Percentiles rank a stretch among this genome's conserved stretches.
phyloP scores from a whole-genome alignment of 306 rosid genomes.

The Abrus precatorius region DNA sequence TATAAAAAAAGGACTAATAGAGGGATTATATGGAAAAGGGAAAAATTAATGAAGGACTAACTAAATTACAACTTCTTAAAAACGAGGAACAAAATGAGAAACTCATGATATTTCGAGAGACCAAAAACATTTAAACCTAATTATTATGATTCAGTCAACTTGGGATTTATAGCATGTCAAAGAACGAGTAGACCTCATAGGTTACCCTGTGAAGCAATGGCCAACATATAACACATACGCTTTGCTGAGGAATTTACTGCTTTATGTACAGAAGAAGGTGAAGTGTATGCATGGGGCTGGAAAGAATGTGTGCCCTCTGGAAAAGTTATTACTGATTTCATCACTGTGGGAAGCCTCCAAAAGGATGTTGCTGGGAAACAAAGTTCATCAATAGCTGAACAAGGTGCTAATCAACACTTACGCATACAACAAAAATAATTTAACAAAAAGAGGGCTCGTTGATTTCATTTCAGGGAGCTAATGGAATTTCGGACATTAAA shows the following conservation, averaged over 20 bases:
- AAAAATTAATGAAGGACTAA: neutral
- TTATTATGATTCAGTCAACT: neutral
- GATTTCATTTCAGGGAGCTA: conserved; percentile 48
- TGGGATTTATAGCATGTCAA: neutral
- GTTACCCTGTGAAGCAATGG: conserved; percentile 2
- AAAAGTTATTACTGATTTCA: conserved; percentile 66
- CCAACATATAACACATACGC: neutral
- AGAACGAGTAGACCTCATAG: neutral
- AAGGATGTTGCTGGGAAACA: conserved; percentile 65
- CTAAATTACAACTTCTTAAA: neutral
- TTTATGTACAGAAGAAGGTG: conserved; percentile 68
- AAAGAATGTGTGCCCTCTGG: conserved; percentile 91
- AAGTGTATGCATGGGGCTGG: conserved; percentile 94
- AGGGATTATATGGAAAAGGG: neutral
- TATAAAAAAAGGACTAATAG: neutral
- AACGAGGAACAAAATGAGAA: neutral
- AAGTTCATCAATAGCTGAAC: conserved; percentile 61
- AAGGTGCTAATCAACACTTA: conserved; percentile 58
- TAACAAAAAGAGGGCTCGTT: conserved; percentile 41
- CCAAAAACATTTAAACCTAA: neutral
- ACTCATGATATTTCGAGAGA: neutral
- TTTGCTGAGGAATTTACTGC: conserved; percentile 29
- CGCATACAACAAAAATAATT: conserved; percentile 29
- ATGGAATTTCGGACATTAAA: conserved; percentile 52
- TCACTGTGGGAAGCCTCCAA: conserved; percentile 54